Base-by-base conservation (phyloP, 73 alveolate species). In the Paramecium octaurelia region DNA sequence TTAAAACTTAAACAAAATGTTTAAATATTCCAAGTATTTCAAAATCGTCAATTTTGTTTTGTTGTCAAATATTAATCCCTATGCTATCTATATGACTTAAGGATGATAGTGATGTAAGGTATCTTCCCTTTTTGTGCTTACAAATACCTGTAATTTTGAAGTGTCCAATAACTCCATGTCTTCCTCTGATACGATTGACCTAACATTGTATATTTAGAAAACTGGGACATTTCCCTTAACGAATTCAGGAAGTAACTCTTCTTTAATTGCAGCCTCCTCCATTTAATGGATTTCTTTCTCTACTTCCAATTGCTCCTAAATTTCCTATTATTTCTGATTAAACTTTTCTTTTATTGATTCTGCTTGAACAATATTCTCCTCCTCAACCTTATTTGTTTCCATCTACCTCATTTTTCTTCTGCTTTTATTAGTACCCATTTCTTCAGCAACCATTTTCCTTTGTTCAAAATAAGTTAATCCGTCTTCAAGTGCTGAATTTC, bases 341-440 rank as follows among this genome's bases (percentile, higher is more conserved):
- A 80, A 80, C 38, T 44, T 80, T 18, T 80, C 91, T 48, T 80
- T 80, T 6, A 80, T 80, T 44, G 75, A 34, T 12, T 80, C 91
- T 38, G 91, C 91, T 24, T 80, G n/a, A 31, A 43, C 91, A 31
- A 80, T 80, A 43, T 80, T 80, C 73, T 80, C 91, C 12, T 80
- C 91, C 14, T 80, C 46, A 8, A 80, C 91, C 12, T 80, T 80
- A 6, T 80, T 80, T 9, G 91, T 80, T 46, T 80, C 91, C 75
- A 80, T 31, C 38, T 80, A 80, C 18, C 75, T 40, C 91, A 80
- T 80, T 46, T 80, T 80, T 80, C 91, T 80, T 80, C 73, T 40
- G 44, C 91, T 80, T 80, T 80, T 80, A 46, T 48, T 80, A 21
- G 91, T 80, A 12, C 91, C 91, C 75, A 80, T 44, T 43, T 80